Evolutionary conservation across 768 basidiomycete species (phyloP), one percentile per base, ranked within the genome.

Genomic region (Kwoniella sp.): DNA sequence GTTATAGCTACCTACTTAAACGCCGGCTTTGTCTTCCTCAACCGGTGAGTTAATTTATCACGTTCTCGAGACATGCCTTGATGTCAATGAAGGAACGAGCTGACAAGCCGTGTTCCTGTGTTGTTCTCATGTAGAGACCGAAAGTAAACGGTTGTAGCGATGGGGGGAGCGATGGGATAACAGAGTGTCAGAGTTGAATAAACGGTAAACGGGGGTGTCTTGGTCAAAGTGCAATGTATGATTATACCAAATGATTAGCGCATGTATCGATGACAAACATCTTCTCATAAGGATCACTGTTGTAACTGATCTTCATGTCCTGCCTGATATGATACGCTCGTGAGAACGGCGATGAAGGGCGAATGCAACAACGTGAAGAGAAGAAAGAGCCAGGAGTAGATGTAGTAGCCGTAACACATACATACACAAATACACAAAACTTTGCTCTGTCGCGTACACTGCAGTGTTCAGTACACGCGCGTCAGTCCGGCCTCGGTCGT

Each of bases 1-100:
- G 33, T 33, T 9, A 22, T 30, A 78, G 87, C 85, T 10, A 86
- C 86, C 10, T 89, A 88, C 79, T 81, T 89, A 44, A 88, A 88
- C 73, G 86, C 82, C n/a, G 86, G 86, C 0, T 83, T 85, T 51
- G 86, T 86, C 83, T 86, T 83, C 60, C 55, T 69, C 47, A 76
- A 73, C 74, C 65, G 65, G 72, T 67, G 44, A 67, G 70, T 55
- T 24, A 27, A 2, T 5, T 3, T 3, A 13, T n/a, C n/a, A 22
- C 17, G 44, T 19, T 17, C 17, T 12, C 9, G 26, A 30, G 19
- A 6, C 19, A 27, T 6, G 9, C 27, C n/a, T n/a, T n/a, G n/a
- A n/a, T n/a, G n/a, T n/a, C n/a, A n/a, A 7, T 24, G 5, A 6
- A 21, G 17, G 7, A 8, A 5, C 30, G n/a, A 6, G 17, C 53